Evolutionary conservation across 495 filamentous ascomycete species (phyloP).

Genomic region (Neohortaea acidophila): DNA sequence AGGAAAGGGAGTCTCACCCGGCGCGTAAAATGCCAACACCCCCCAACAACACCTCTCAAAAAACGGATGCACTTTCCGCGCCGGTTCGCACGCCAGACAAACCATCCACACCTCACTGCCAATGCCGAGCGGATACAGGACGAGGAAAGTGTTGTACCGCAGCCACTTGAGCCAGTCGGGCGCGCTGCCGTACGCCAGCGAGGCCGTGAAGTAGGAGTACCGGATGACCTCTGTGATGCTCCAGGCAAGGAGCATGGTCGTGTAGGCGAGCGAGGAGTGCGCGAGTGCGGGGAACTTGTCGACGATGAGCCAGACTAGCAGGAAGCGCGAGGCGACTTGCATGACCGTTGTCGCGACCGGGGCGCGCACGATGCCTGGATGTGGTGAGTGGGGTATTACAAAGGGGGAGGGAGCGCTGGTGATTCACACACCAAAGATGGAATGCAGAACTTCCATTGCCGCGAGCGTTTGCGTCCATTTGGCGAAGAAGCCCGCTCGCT

Average conservation of each 20-base stretch:
- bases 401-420: no score
- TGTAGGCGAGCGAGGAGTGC: constrained; percentile 38
- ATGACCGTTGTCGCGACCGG: constrained; percentile 73
- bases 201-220: constrained; percentile 73
- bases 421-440: constrained; percentile 41
- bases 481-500: constrained; percentile 44
- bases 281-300: constrained; percentile 44
- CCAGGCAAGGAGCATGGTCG: constrained; percentile 68
- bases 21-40: constrained; percentile 25
- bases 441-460: constrained; percentile 67
- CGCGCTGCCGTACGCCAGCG: constrained; percentile 36
- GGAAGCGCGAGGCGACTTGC: constrained; percentile 68
- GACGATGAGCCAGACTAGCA: constrained; percentile 72
- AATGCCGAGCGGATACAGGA: constrained; percentile 87
- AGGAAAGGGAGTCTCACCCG: constrained; percentile 12
- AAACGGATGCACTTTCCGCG: constrained; percentile 33
- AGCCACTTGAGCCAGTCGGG: constrained; percentile 63
- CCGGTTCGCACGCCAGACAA: constrained; percentile 45
- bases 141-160: constrained; percentile 80
- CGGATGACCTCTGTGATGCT: constrained; percentile 71
- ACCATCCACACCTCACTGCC: constrained; percentile 70
- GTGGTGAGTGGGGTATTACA: background rate
- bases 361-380: constrained; percentile 60
- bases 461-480: constrained; percentile 73
- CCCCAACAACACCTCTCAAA: constrained; percentile 40